phyloP scores from a whole-genome alignment of 306 rosid genomes.

The Fragaria ananassa region DNA sequence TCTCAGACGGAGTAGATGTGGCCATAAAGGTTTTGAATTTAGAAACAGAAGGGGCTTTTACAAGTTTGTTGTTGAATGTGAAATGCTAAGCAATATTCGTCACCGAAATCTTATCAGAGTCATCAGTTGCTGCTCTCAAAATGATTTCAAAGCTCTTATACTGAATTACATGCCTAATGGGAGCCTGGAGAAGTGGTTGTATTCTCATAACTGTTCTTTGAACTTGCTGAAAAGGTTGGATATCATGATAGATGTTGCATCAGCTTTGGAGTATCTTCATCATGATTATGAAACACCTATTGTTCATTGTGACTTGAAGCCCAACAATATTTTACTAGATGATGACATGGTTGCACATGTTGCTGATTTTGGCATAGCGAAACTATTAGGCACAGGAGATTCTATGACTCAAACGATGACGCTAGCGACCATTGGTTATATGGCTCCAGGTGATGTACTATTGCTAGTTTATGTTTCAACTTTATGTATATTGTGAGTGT shows the following conservation, averaged over 20 bases:
- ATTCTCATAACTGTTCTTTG: not conserved
- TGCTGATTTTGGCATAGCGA: constrained; percentile 36
- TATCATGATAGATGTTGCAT: not conserved
- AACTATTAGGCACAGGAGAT: constrained; percentile 35
- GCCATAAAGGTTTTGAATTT: no score
- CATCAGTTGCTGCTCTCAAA: constrained; percentile 4
- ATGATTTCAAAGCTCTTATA: constrained; percentile 13
- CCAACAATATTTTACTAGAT: constrained; percentile 39
- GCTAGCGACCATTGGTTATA: constrained; percentile 44
- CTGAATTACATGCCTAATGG: constrained; percentile 29
- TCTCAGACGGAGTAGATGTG: no score
- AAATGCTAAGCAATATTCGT: no score
- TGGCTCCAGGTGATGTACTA: constrained; percentile 39
- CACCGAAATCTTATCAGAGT: constrained; percentile 24
- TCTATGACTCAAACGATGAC: constrained; percentile 26
- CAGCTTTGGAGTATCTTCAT: no score
- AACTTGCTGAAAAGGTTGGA: not conserved
- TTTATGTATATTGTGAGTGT: not conserved
- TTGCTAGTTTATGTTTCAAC: not conserved
- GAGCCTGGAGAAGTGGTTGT: constrained; percentile 23
- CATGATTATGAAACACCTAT: not conserved
- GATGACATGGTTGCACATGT: constrained; percentile 35
- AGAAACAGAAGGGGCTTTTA: no score
- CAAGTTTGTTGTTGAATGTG: no score
- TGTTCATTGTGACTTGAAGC: constrained; percentile 49